Evolutionary conservation across 176 grass and related monocot genomes (phyloP), one percentile per base, ranked within the genome.

Genomic region (Pharus latifolius): DNA sequence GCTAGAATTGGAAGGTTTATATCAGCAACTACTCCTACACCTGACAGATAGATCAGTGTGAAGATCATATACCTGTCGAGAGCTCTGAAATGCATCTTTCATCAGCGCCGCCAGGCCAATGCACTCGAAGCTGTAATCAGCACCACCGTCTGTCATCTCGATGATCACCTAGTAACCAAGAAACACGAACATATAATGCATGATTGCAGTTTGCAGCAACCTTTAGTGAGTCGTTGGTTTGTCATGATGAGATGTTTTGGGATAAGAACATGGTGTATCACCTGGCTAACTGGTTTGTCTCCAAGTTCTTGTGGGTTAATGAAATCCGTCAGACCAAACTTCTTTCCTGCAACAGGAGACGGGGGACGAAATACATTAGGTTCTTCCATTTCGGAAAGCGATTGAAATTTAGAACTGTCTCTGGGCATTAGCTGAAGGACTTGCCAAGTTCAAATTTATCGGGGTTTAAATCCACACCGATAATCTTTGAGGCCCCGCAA

Each of bases 91-190:
- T 8, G 93, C 93, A 5, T 92, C 83, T 46, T 26, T 66, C 86
- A 92, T 90, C 73, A 97, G 34, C 17, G 80, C 67, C 16, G 89
- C 89, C 49, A 90, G 76, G 26, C 92, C 92, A 2, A 92, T 78
- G 75, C 92, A 96, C 88, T 96, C 92, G 44, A 96, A 88, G 51
- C 85, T 87, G 51, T 86, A 88, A 16, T 96, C 92, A 0, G 88
- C 92, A 10, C 92, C 92, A 2, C 85, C 82, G n/a, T 80, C 83
- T 3, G 92, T 96, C 77, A 89, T 79, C 77, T 92, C 86, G 49
- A 78, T 49, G 19, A 97, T 92, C 35, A 74, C 89, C 86, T 96
- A 58, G 66, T 9, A 16, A 26, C 26, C 32, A 26, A 15, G 13
- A 20, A 24, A 22, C 18, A 37, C 2, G 3, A 24, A 30, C 29